These are phyloP conservation scores for Neurospora cerealis DNA, from an alignment of 495 filamentous ascomycete species.

Conservation along the genomic window DNA sequence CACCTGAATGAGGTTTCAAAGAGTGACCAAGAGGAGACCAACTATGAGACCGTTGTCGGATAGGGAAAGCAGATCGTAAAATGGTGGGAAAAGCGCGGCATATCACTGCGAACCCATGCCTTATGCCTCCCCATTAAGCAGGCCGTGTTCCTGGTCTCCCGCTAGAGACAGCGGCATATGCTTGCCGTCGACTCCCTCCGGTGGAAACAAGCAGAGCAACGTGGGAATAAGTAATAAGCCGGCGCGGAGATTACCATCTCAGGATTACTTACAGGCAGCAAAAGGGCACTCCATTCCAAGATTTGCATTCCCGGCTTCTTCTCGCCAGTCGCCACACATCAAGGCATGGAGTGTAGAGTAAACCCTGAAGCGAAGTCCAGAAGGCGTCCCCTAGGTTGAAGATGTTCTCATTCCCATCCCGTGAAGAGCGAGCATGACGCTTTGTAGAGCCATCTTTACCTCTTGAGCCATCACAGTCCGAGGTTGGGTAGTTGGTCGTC, in stretches of 20 bases:
- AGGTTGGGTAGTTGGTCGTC: neutral
- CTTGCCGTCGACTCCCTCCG: neutral
- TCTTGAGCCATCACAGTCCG: neutral
- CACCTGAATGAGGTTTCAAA: constrained; percentile 2
- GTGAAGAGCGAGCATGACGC: neutral
- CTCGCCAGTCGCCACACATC: neutral
- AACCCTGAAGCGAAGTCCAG: neutral
- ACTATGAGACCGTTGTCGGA: constrained; percentile 14
- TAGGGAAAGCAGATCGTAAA: constrained; percentile 21
- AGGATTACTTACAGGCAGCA: neutral
- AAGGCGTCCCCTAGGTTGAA: neutral
- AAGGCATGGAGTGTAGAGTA: neutral
- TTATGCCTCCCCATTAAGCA: neutral
- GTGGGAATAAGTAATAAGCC: neutral
- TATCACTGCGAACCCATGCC: constrained; percentile 13
- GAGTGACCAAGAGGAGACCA: constrained; percentile 1
- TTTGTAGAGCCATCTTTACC: neutral
- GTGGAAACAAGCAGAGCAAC: no score
- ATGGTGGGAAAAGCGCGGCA: constrained; percentile 10
- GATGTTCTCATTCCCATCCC: neutral
- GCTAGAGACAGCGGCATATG: neutral
- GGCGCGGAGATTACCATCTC: neutral
- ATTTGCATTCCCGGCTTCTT: neutral
- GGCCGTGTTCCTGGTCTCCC: neutral
- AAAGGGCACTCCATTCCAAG: neutral